These are phyloP conservation scores for Lasiodiplodia hormozganensis DNA, from an alignment of 2,329 filamentous ascomycete genomes.

Conservation along the genomic window DNA sequence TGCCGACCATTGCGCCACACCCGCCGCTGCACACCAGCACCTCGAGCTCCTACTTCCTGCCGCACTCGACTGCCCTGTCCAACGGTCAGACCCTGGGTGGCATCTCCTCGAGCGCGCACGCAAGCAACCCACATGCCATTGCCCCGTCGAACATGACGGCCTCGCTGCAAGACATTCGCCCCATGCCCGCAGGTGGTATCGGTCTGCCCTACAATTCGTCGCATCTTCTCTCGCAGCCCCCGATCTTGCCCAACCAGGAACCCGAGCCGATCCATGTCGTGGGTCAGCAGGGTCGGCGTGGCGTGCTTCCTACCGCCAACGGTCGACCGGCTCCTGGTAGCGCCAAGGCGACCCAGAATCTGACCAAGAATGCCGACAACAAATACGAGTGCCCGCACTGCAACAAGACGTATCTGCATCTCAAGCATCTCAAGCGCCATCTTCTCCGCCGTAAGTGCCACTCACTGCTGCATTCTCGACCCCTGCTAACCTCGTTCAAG, in stretches of 20 bases:
- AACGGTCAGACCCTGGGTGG: slow-evolving; percentile 46
- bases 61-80: slow-evolving; percentile 39
- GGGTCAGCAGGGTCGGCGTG: slow-evolving; percentile 89
- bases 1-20: slow-evolving; percentile 44
- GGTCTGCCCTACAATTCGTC: slow-evolving; percentile 42
- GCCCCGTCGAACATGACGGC: slow-evolving; percentile 34
- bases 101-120: slow-evolving; percentile 42
- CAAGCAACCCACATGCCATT: slow-evolving; percentile 43
- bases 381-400: slow-evolving; percentile 99
- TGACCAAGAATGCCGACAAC: slow-evolving; percentile 93
- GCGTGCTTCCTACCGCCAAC: slow-evolving; percentile 89
- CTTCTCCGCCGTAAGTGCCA: slow-evolving; percentile 85
- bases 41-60: slow-evolving; percentile 43
- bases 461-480: neutral
- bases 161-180: slow-evolving; percentile 49
- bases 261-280: slow-evolving; percentile 85
- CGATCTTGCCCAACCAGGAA: slow-evolving; percentile 50
- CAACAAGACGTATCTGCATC: slow-evolving; percentile 96
- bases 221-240: slow-evolving; percentile 41
- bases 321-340: slow-evolving; percentile 80
- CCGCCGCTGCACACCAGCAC: slow-evolving; percentile 47
- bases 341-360: slow-evolving; percentile 84
- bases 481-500: slow-evolving; percentile 56
- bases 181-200: slow-evolving; percentile 50
- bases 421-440: slow-evolving; percentile 97